phyloP scores from a whole-genome alignment of 2,329 filamentous ascomycete species.

The Botrytis pseudocinerea region DNA sequence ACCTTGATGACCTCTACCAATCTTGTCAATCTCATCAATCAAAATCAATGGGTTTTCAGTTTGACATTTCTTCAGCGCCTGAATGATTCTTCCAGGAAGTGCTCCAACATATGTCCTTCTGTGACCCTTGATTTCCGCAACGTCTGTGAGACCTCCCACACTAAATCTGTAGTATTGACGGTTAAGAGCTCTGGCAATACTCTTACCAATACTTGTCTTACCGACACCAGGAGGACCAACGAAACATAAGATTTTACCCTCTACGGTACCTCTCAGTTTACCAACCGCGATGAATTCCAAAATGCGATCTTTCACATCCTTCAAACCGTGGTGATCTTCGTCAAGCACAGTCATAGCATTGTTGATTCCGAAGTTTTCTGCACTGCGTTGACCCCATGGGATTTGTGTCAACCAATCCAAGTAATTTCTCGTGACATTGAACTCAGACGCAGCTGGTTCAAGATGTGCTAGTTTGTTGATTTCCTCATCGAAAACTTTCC shows the following conservation, averaged over 20 bases:
- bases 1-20: conserved; percentile 92
- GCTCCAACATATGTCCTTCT: conserved; percentile 95
- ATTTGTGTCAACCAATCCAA: conserved; percentile 98
- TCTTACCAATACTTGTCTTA: conserved; percentile 98
- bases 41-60: conserved; percentile 96
- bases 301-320: conserved; percentile 98
- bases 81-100: conserved; percentile 92
- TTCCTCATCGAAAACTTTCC: conserved; percentile 98
- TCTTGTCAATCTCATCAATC: conserved; percentile 98
- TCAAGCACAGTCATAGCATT: conserved; percentile 89
- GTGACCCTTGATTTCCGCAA: conserved; percentile 98
- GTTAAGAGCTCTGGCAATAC: conserved; percentile 90
- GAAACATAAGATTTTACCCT: conserved; percentile 97
- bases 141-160: conserved; percentile 93
- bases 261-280: conserved; percentile 93
- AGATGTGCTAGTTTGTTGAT: conserved; percentile 95
- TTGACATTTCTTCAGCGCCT: conserved; percentile 97
- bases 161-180: conserved; percentile 98
- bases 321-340: conserved; percentile 93
- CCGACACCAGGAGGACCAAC: conserved; percentile 96
- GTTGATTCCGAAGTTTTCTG: conserved; percentile 94
- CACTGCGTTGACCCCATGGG: conserved; percentile 92
- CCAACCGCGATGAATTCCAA: conserved; percentile 97
- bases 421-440: conserved; percentile 98
- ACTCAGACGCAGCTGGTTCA: conserved; percentile 94